Evolutionary conservation across 495 filamentous ascomycete genomes (phyloP).

Genomic region (Talaromyces trachyspermus): DNA sequence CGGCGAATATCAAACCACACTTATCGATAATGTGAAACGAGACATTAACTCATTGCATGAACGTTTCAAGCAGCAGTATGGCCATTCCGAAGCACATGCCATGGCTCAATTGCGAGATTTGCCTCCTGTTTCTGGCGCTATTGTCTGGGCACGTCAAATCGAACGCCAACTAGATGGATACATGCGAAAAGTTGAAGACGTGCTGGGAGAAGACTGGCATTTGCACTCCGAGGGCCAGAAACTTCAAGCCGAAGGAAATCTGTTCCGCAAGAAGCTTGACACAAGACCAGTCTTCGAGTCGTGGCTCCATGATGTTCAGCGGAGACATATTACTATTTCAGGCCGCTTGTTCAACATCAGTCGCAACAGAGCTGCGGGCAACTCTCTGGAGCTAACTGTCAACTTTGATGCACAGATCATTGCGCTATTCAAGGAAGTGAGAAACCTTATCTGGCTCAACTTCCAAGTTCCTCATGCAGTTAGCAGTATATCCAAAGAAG

Average conservation of each 20-base stretch:
- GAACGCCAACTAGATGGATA: slow-evolving; percentile 89
- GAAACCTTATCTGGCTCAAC: slow-evolving; percentile 88
- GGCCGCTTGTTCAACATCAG: slow-evolving; percentile 87
- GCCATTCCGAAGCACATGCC: slow-evolving; percentile 90
- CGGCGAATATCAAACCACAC: slow-evolving; percentile 90
- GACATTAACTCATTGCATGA: slow-evolving; percentile 91
- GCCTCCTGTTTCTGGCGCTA: slow-evolving; percentile 89
- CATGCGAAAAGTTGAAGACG: slow-evolving; percentile 96
- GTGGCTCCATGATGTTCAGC: slow-evolving; percentile 84
- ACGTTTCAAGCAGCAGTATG: slow-evolving; percentile 97
- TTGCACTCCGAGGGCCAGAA: slow-evolving; percentile 93
- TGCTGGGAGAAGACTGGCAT: slow-evolving; percentile 88
- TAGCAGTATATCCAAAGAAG: slow-evolving; percentile 93
- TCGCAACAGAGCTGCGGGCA: slow-evolving; percentile 78
- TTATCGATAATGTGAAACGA: slow-evolving; percentile 94
- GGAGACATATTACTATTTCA: slow-evolving; percentile 79
- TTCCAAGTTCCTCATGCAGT: slow-evolving; percentile 88
- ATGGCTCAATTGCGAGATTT: slow-evolving; percentile 96
- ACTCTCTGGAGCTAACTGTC: slow-evolving; percentile 76
- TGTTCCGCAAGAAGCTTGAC: slow-evolving; percentile 94
- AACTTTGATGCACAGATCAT: slow-evolving; percentile 98
- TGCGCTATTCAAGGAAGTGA: slow-evolving; percentile 96
- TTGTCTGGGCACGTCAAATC: slow-evolving; percentile 95
- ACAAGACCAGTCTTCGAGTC: slow-evolving; percentile 88
- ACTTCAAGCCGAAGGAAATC: slow-evolving; percentile 73